Evolutionary conservation across 495 filamentous ascomycete species (phyloP).

Genomic region (Staphylotrichum tortipilum): DNA sequence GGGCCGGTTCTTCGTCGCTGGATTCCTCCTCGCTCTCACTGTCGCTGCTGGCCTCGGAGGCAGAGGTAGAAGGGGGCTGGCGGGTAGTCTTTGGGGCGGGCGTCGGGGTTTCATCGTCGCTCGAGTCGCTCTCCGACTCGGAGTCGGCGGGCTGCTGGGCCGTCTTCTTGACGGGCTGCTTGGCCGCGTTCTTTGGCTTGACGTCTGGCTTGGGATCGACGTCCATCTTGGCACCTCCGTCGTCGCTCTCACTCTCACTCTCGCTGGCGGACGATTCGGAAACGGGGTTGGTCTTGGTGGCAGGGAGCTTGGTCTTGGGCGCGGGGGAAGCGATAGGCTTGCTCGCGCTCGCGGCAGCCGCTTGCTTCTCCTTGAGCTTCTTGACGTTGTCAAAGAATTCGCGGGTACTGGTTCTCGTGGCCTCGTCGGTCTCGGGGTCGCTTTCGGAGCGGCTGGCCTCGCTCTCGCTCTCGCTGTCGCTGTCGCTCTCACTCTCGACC

Average conservation of each 20-base stretch:
- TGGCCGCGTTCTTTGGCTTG: not conserved
- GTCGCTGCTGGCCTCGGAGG: constrained; percentile 18
- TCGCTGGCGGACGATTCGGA: constrained; percentile 13
- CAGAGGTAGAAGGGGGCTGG: constrained; percentile 5
- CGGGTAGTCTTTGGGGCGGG: not conserved
- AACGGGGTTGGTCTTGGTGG: not conserved
- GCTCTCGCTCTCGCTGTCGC: constrained; percentile 12
- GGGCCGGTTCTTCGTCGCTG: constrained; percentile 7
- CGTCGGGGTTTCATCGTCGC: constrained; percentile 9
- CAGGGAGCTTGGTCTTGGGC: not conserved
- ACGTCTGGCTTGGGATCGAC: not conserved
- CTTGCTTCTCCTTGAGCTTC: constrained; percentile 7
- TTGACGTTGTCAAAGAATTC: not conserved
- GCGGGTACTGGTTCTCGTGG: not conserved
- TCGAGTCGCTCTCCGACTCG: constrained; percentile 14
- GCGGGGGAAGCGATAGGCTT: not conserved
- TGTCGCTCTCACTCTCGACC: constrained; percentile 17
- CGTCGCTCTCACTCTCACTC: constrained; percentile 21
- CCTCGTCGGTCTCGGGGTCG: constrained; percentile 6
- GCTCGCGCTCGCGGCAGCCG: not conserved
- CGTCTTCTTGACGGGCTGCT: not conserved
- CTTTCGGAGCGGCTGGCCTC: constrained; percentile 20
- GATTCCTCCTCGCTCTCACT: constrained; percentile 5
- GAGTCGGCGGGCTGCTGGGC: constrained; percentile 26
- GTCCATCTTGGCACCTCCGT: constrained; percentile 8